Base-by-base conservation (phyloP, 129 eudicot genomes). In the Mikania micrantha region DNA sequence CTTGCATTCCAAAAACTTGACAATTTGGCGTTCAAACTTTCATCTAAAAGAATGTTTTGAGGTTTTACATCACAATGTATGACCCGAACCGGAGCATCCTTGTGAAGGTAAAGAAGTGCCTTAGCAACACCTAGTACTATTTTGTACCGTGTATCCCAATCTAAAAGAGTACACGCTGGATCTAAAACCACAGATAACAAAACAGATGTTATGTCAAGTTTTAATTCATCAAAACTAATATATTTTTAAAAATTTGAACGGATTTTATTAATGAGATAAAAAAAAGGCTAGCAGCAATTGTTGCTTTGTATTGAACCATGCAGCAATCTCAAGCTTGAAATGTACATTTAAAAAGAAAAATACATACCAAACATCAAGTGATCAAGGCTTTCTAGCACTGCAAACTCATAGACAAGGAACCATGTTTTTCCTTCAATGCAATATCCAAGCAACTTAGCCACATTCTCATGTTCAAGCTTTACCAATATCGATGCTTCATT, bases 71-170 rank as follows among this genome's bases (percentile, higher is more conserved):
- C 34, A 62, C 67, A 5, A 62, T 62, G 67, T 34, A 62, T 38
- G 67, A 62, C 20, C 44, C 19, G 49, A 3, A 20, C 3, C 19
- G 67, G 48, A 62, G 67, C 67, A 36, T 62, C 45, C 9, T 24
- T 62, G 16, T 62, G 67, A 39, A 62, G 67, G 48, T 36, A 62
- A 36, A 36, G 17, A 39, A 62, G 49, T 9, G 48, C 67, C 29
- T 31, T 39, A 36, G 67, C 67, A 62, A 62, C 67, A 62, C 67
- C 49, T 17, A 62, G 29, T 36, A 62, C 38, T 19, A 62, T 62
- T 62, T 11, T 36, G 31, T 21, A 17, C 49, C 67, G 47, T 10
- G 13, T 32, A 9, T 36, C 27, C 67, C 67, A 60, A 16, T 19
- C 19, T 47, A 60, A 60, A 17, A 3, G 28, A 17, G 8, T 12